A percentile compares a stretch with the other conserved stretches of the same genome.
These are phyloP conservation scores for Populus tomentosa DNA, from an alignment of 441 rosid species.

Conservation along the genomic window DNA sequence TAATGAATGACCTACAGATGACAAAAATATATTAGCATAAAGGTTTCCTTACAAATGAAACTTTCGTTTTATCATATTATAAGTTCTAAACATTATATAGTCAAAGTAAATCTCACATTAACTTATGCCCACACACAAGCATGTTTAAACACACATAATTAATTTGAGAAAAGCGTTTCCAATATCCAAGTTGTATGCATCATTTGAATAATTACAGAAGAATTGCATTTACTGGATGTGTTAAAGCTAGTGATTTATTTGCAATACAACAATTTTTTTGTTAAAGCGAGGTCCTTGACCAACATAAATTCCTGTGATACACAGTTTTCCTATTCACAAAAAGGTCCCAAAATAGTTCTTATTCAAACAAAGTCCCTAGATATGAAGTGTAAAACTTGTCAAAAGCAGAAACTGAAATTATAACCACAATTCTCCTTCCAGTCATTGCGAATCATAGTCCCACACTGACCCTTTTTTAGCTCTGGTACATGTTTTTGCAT, in stretches of 20 bases:
- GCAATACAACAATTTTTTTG: background rate
- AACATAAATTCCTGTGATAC: background rate
- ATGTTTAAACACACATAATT: background rate
- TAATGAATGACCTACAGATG: slow-evolving; percentile 50
- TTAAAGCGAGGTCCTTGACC: no score
- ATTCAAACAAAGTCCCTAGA: background rate
- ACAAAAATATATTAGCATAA: slow-evolving; percentile 8
- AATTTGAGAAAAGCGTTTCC: background rate
- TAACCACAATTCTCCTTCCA: background rate
- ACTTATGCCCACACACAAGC: background rate
- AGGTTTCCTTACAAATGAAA: slow-evolving; percentile 4
- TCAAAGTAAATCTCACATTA: background rate
- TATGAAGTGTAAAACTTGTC: background rate
- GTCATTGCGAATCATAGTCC: background rate
- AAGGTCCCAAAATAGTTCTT: background rate
- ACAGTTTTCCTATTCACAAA: background rate
- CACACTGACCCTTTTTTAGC: background rate
- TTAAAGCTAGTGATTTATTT: background rate
- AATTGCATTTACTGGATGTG: background rate
- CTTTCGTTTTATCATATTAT: background rate
- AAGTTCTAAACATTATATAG: background rate
- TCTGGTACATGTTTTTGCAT: background rate
- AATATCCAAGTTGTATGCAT: background rate
- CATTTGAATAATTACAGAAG: background rate
- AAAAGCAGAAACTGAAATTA: background rate